Base-by-base conservation (phyloP, 2,329 filamentous ascomycete genomes). In the Arachnopeziza araneosa region DNA sequence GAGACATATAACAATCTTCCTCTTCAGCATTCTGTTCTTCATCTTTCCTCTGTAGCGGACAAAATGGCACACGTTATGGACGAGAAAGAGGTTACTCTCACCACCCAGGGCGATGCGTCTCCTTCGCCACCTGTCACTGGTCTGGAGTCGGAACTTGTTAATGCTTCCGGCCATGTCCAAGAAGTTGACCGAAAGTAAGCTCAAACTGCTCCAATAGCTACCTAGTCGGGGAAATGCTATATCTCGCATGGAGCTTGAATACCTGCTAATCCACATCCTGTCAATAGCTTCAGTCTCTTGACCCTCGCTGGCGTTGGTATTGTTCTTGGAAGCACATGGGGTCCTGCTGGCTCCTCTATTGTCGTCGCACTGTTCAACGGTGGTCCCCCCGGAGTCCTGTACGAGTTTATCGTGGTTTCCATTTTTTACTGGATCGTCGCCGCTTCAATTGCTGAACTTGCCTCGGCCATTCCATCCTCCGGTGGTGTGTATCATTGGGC, bases 341-440 rank as follows among this genome's bases (percentile, higher is more conserved):
- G 72, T 8, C 75, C 76, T 4, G 59, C 78, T 50, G 77, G 77
- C 59, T 76, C 77, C 14, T 75, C 72, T 44, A 75, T 79, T 64
- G 75, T 56, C 30, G 59, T 80, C 52, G 81, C 82, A 22, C 78
- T 86, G 60, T 79, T 76, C 68, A 86, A 87, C 71, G 84, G 84
- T 62, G 84, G 84, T 0, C 79, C 82, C 0, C 79, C 83, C 0
- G 83, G 83, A 21, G 79, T 84, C 0, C 73, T 87, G 2, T 87
- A 85, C 71, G 84, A 86, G 73, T 84, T 86, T 58, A 76, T 81
- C 54, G 76, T 72, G 21, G 75, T 77, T 8, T 76, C 76, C 3
- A 68, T 79, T 50, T 79, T 78, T 68, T 82, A 81, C 67, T 77
- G 75, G 66, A 73, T 79, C 67, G 76, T 82, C 54, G 76, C 75